Evolutionary conservation across 345 rosid species (phyloP).

Genomic region (Salix suchowensis): DNA sequence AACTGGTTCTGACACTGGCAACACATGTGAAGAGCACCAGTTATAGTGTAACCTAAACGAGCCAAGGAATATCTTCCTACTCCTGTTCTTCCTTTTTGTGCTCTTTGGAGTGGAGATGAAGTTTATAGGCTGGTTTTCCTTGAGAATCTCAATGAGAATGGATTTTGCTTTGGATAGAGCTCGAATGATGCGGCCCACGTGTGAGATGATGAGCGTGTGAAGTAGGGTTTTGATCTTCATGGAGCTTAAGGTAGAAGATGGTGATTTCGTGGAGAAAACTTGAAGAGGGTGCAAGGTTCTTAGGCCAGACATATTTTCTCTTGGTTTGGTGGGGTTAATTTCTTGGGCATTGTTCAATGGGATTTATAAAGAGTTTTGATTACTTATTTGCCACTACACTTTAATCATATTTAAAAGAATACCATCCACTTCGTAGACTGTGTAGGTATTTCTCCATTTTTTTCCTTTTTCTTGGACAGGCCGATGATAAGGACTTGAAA

Average conservation of each 20-base stretch:
- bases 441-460: background rate
- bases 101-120: slow-evolving; percentile 35
- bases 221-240: slow-evolving; percentile 59
- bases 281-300: slow-evolving; percentile 11
- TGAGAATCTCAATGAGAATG: slow-evolving; percentile 39
- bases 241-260: slow-evolving; percentile 43
- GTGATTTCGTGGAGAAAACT: slow-evolving; percentile 14
- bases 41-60: slow-evolving; percentile 87
- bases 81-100: slow-evolving; percentile 39
- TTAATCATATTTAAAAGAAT: slow-evolving; percentile 5
- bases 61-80: slow-evolving; percentile 51
- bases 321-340: background rate
- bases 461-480: slow-evolving; percentile 15
- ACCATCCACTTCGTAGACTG: slow-evolving; percentile 38
- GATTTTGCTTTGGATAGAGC: slow-evolving; percentile 56
- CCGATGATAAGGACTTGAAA: slow-evolving; percentile 17
- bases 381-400: slow-evolving; percentile 10
- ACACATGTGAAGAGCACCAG: slow-evolving; percentile 76
- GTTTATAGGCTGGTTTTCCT: slow-evolving; percentile 40
- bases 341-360: background rate
- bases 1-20: slow-evolving; percentile 50
- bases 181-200: slow-evolving; percentile 44
- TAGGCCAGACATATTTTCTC: background rate
- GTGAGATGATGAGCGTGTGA: slow-evolving; percentile 54
- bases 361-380: slow-evolving; percentile 8